A percentile compares a stretch with the other conserved stretches of the same genome.
phyloP scores from a whole-genome alignment of 2,329 filamentous ascomycete species.

The Aspergillus ochraceoroseus region DNA sequence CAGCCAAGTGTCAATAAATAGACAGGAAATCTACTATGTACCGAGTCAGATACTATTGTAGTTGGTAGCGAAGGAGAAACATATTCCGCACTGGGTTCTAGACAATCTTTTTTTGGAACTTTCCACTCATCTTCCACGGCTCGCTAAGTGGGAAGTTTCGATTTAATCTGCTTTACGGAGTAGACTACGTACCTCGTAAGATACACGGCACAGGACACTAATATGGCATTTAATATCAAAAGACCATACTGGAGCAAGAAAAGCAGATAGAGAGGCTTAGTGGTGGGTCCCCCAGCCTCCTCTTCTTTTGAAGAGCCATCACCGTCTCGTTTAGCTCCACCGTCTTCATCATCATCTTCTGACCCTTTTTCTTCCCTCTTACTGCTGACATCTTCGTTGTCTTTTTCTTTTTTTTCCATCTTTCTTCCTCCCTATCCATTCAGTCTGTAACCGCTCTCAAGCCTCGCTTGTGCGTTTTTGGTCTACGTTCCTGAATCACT shows the following conservation, averaged over 20 bases:
- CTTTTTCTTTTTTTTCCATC: neutral
- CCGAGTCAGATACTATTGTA: too few relatives aligned
- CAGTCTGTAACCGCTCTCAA: neutral
- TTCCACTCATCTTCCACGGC: neutral
- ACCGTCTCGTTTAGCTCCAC: slow-evolving; percentile 8
- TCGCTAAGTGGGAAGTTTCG: neutral
- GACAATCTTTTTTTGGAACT: slow-evolving; percentile 2
- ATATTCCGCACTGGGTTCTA: neutral
- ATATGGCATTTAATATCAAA: too few relatives aligned
- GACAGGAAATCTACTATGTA: too few relatives aligned
- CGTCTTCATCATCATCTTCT: slow-evolving; percentile 2
- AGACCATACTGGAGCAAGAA: too few relatives aligned
- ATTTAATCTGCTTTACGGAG: neutral
- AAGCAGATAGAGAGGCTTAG: too few relatives aligned
- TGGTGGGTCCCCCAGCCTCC: slow-evolving; percentile 4
- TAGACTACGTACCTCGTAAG: neutral
- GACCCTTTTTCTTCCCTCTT: slow-evolving; percentile 6
- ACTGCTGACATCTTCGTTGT: slow-evolving; percentile 1
- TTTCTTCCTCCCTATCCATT: neutral
- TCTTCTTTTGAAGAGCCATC: neutral
- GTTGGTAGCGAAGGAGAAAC: too few relatives aligned
- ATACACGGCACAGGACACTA: too few relatives aligned
- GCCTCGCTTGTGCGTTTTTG: neutral
- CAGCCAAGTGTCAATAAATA: too few relatives aligned
- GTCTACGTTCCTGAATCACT: slow-evolving; percentile 3